A percentile compares a stretch with the other conserved stretches of the same genome.
These are phyloP conservation scores for Hemisphaericaspora lyxosophila DNA, from an alignment of 1,139 yeast species.

Conservation along the genomic window DNA sequence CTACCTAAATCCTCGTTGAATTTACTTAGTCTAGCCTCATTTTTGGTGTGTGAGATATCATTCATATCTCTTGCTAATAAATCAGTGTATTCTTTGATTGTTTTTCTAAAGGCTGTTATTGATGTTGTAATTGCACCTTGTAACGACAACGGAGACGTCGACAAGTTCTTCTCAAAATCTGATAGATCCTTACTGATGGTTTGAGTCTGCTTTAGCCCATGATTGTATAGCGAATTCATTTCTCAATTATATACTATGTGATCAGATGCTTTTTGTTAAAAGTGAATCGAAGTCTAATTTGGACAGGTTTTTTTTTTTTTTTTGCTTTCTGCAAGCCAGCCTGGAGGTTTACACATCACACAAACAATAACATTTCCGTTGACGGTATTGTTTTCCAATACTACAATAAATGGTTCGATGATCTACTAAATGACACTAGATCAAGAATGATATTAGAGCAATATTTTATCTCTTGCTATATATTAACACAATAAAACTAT, in stretches of 20 bases:
- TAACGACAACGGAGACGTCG: constrained; percentile 69
- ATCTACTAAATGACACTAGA: no score
- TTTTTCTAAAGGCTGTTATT: constrained; percentile 68
- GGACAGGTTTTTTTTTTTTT: no score
- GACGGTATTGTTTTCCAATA: no score
- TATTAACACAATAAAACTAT: no score
- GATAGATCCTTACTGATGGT: constrained; percentile 67
- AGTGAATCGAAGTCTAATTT: no score
- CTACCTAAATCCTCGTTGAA: constrained; percentile 62
- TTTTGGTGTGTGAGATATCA: constrained; percentile 60
- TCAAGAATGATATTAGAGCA: no score
- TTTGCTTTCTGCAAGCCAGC: no score
- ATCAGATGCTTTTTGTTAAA: no score
- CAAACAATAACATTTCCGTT: no score
- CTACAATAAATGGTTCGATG: no score
- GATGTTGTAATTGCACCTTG: constrained; percentile 87
- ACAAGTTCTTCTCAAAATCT: constrained; percentile 63
- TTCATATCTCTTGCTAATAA: constrained; percentile 61
- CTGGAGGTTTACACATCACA: no score
- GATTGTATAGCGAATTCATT: constrained; percentile 84
- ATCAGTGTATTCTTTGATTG: constrained; percentile 73
- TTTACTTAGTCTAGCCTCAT: constrained; percentile 57
- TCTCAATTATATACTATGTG: neutral
- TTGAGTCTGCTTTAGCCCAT: constrained; percentile 83
- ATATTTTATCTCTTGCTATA: no score